These are phyloP conservation scores for Penicillium goetzii DNA, from an alignment of 495 filamentous ascomycete genomes.

Conservation along the genomic window DNA sequence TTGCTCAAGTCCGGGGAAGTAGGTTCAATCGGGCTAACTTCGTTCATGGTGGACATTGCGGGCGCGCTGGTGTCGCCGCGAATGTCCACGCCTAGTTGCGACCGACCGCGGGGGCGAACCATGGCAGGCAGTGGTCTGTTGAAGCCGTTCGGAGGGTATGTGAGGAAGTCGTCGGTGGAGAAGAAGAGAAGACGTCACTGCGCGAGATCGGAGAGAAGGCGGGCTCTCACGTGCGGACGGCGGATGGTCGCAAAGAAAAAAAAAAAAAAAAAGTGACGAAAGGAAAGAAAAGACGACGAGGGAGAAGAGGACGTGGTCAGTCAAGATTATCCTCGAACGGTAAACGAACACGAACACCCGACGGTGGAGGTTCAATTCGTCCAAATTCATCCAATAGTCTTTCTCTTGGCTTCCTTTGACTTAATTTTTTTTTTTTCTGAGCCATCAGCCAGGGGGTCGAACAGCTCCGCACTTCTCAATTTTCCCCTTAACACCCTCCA, in stretches of 20 bases:
- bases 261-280: not conserved
- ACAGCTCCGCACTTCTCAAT: not conserved
- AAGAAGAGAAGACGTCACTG: slow-evolving; percentile 9
- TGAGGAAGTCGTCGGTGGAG: not conserved
- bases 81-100: slow-evolving; percentile 55
- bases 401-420: not conserved
- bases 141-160: slow-evolving; percentile 4
- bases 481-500: not conserved
- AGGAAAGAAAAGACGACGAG: not conserved
- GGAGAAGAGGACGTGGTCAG: not conserved
- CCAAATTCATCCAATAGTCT: slow-evolving; percentile 1
- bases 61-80: slow-evolving; percentile 56
- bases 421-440: not conserved
- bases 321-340: not conserved
- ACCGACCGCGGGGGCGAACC: slow-evolving; percentile 51
- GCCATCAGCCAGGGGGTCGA: not conserved
- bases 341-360: slow-evolving; percentile 1
- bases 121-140: slow-evolving; percentile 29
- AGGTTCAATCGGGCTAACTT: slow-evolving; percentile 49
- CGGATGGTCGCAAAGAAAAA: not conserved
- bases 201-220: slow-evolving; percentile 11
- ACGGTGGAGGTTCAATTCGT: slow-evolving; percentile 2
- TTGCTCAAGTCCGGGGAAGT: slow-evolving; percentile 43
- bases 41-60: slow-evolving; percentile 57
- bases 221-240: slow-evolving; percentile 12